Conservation (phyloP, 2,329 filamentous ascomycete genomes). For the Penicillium olsonii region DNA sequence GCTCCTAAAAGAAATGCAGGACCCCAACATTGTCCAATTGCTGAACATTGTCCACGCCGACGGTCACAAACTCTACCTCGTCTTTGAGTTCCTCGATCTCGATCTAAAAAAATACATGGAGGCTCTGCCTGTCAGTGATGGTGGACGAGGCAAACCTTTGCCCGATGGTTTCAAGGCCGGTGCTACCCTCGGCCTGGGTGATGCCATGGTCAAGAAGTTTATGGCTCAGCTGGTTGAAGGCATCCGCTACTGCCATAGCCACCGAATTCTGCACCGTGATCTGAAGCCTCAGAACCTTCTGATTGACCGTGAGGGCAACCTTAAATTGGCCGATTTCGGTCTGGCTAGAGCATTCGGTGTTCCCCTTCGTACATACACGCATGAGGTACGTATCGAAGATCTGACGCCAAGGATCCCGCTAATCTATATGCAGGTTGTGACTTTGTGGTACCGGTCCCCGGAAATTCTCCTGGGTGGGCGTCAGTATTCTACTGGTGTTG, state of each 20-base stretch:
- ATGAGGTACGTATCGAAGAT: constrained; percentile 60
- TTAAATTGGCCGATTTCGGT: constrained; percentile 89
- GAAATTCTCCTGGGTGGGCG: constrained; percentile 88
- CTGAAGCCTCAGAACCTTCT: constrained; percentile 89
- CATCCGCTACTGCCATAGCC: constrained; percentile 84
- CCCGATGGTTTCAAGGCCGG: constrained; percentile 72
- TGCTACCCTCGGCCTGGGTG: constrained; percentile 70
- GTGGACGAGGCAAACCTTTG: constrained; percentile 80
- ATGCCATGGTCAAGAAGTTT: constrained; percentile 86
- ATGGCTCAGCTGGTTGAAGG: constrained; percentile 86
- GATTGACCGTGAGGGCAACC: constrained; percentile 81
- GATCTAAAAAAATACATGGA: constrained; percentile 98
- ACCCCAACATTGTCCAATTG: constrained; percentile 84
- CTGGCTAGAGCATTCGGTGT: constrained; percentile 88
- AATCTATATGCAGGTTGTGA: constrained; percentile 66
- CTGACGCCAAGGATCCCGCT: background rate
- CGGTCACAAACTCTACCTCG: constrained; percentile 90
- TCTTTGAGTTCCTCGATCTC: constrained; percentile 87
- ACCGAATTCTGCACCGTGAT: constrained; percentile 83
- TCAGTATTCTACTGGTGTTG: constrained; percentile 90
- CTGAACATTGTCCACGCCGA: constrained; percentile 93
- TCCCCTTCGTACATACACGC: constrained; percentile 85
- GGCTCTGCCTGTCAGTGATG: constrained; percentile 77
- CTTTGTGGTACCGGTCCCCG: constrained; percentile 87
- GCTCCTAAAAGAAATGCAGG: constrained; percentile 89